Evolutionary conservation across 176 grass and related monocot species (phyloP).

Genomic region (Thalia dealbata): DNA sequence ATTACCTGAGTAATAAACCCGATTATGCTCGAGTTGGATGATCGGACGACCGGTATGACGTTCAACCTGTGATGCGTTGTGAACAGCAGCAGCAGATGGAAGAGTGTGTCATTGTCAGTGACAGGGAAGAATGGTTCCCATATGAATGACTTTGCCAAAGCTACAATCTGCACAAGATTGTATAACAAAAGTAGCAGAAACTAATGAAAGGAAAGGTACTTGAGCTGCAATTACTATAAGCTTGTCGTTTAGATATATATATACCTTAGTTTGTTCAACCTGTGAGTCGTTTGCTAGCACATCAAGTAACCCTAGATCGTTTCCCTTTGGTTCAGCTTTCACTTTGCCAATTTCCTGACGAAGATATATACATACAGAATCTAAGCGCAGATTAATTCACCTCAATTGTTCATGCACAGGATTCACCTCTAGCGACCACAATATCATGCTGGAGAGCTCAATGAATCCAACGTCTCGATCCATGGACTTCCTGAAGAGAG

Average conservation of each 20-base stretch:
- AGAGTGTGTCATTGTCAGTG: conserved; percentile 31
- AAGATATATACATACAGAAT: neutral
- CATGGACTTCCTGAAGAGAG: conserved; percentile 27
- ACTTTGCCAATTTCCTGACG: conserved; percentile 6
- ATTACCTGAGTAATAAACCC: conserved; percentile 54
- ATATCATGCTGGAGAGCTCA: conserved; percentile 29
- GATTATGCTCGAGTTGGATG: conserved; percentile 16
- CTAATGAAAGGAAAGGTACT: too few relatives aligned
- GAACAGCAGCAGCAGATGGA: conserved; percentile 50
- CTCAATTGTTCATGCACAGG: neutral
- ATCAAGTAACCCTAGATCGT: conserved; percentile 5
- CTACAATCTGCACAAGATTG: conserved; percentile 31
- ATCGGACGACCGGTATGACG: conserved; percentile 40
- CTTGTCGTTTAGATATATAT: too few relatives aligned
- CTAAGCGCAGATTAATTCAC: too few relatives aligned
- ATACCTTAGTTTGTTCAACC: conserved; percentile 9
- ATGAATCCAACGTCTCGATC: conserved; percentile 48
- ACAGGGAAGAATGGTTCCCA: conserved; percentile 63
- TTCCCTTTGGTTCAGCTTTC: neutral
- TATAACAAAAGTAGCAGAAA: neutral
- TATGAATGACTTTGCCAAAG: conserved; percentile 38
- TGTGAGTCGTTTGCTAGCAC: conserved; percentile 1
- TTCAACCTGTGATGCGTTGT: conserved; percentile 44
- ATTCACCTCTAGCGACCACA: conserved; percentile 42
- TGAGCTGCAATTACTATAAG: too few relatives aligned